Percentiles rank a stretch among this genome's conserved stretches.
Conservation (phyloP, 2,329 filamentous ascomycete species). For the Colletotrichum horii region DNA sequence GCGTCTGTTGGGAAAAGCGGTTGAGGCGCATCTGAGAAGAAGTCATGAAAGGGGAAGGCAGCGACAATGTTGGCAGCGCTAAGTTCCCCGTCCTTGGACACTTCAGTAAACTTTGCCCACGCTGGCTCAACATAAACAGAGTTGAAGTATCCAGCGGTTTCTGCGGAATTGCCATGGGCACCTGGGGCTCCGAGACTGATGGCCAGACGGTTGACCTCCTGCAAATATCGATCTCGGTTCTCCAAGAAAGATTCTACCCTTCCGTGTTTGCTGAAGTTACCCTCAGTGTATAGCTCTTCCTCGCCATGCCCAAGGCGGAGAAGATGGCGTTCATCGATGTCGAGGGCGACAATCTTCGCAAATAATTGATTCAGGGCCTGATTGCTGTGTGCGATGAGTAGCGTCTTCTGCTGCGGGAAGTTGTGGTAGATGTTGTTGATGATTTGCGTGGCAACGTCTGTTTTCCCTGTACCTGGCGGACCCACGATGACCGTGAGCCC, state of each 20-base stretch:
- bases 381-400: conserved; percentile 95
- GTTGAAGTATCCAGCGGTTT: conserved; percentile 97
- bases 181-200: conserved; percentile 85
- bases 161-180: conserved; percentile 94
- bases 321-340: conserved; percentile 94
- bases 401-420: conserved; percentile 88
- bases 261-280: conserved; percentile 91
- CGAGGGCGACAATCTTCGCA: conserved; percentile 94
- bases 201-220: conserved; percentile 86
- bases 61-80: conserved; percentile 67
- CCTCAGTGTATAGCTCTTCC: conserved; percentile 86
- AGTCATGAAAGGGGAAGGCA: conserved; percentile 86
- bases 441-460: conserved; percentile 97
- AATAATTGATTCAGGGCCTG: conserved; percentile 98
- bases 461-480: conserved; percentile 96
- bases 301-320: conserved; percentile 93
- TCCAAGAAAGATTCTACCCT: conserved; percentile 95
- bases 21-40: conserved; percentile 87
- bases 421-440: conserved; percentile 99
- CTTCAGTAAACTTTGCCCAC: conserved; percentile 80
- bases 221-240: conserved; percentile 78
- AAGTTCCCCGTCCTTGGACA: conserved; percentile 59
- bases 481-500: conserved; percentile 94
- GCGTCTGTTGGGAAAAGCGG: conserved; percentile 76
- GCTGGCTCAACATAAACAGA: conserved; percentile 87